Conservation (phyloP, 2,329 filamentous ascomycete genomes). For the Hypoxylon sp. region DNA sequence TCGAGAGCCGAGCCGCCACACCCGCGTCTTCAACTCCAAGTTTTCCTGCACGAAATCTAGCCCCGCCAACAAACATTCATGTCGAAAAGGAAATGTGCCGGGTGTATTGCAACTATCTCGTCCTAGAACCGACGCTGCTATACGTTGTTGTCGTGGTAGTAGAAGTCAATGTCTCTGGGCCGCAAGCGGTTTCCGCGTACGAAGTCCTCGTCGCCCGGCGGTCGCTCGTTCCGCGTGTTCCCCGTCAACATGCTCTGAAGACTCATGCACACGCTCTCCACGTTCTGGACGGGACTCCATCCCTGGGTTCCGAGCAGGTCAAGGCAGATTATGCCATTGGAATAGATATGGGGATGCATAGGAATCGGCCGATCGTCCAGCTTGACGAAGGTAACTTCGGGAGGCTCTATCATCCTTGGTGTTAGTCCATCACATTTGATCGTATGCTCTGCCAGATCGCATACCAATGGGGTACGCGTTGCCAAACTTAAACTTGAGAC, state of each 20-base stretch:
- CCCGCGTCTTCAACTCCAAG: slow-evolving; percentile 26
- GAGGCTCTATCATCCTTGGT: slow-evolving; percentile 71
- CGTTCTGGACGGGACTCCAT: slow-evolving; percentile 96
- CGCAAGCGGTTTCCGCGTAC: slow-evolving; percentile 80
- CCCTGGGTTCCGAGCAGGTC: slow-evolving; percentile 87
- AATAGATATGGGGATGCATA: slow-evolving; percentile 97
- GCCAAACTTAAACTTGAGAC: slow-evolving; percentile 87
- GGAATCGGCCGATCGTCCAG: slow-evolving; percentile 75
- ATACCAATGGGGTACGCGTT: slow-evolving; percentile 88
- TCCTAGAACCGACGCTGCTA: slow-evolving; percentile 45
- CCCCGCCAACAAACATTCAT: slow-evolving; percentile 22
- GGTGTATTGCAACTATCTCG: no score
- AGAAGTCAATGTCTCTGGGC: slow-evolving; percentile 89
- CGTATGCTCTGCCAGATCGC: slow-evolving; percentile 25
- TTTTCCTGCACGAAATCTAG: slow-evolving; percentile 16
- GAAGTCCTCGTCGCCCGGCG: slow-evolving; percentile 89
- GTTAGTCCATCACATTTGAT: slow-evolving; percentile 9
- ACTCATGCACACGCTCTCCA: slow-evolving; percentile 96
- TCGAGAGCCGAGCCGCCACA: slow-evolving; percentile 13
- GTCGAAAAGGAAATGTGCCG: slow-evolving; percentile 19
- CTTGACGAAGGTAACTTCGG: slow-evolving; percentile 88
- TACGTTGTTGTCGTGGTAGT: slow-evolving; percentile 89
- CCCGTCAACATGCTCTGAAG: slow-evolving; percentile 98
- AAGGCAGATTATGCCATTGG: slow-evolving; percentile 97
- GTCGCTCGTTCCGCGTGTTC: slow-evolving; percentile 89